Evolutionary conservation across 2,329 filamentous ascomycete species (phyloP), one percentile per base, ranked within the genome.

Genomic region (Trichophyton schoenleinii): DNA sequence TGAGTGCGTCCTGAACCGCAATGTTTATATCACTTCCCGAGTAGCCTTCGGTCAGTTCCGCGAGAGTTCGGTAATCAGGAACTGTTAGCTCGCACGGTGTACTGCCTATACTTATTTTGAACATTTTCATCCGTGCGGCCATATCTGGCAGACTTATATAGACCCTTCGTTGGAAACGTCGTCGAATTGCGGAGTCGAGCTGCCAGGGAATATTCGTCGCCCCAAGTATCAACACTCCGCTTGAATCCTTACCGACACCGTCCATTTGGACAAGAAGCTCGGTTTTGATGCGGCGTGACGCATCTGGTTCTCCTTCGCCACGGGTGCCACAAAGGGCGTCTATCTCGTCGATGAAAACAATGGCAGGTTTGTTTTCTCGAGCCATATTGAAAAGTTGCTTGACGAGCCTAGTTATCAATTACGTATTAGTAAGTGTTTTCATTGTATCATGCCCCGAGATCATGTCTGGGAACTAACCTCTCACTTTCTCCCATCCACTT

Each of bases 401-500:
- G 62, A 99, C 94, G 68, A 99, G 82, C 70, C 91, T 95, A 69
- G 57, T 13, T 5, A 36, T 55, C 9, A 34, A 38, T 18, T 7
- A 55, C 15, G 11, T 6, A 36, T 55, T 55, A 20, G 13, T 28
- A 6, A 31, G 28, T 7, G 28, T 7, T 7, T 7, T 13, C 13
- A 52, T 38, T 57, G 58, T 25, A 13, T 13, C 13, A 15, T 13
- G n/a, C 22, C 48, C 48, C 60, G 15, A 28, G 34, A 28, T 25
- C 28, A 28, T 38, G 11, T 8, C 20, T 44, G 59, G n/a, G 28
- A 44, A 68, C 80, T 57, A 78, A 95, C 89, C 91, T 85, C 84
- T 99, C 94, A 80, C 89, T 95, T 77, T 99, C 94, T 78, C 94
- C 94, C 94, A 99, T 99, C 94, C 94, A 99, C 73, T 99, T 99